Base-by-base conservation (phyloP, 352 stramenopile species). In the Sclerospora graminicola region DNA sequence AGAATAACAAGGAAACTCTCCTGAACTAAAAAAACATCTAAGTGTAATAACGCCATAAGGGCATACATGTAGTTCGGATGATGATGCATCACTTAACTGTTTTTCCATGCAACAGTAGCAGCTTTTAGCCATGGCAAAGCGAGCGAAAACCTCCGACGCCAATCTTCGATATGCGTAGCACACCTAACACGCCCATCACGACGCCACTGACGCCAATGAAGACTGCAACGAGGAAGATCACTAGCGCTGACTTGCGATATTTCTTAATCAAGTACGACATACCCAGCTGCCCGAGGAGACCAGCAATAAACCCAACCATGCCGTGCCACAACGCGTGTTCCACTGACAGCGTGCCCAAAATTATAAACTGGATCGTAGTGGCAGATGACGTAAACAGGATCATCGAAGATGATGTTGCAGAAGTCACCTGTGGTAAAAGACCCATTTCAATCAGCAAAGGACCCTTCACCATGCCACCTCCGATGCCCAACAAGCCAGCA, bases 301-400 rank as follows among this genome's bases (percentile, higher is more conserved):
- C 96, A 5, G 87, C 76, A 16, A 93, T 34, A 48, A 98, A 95
- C 15, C 93, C 92, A n/a, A 98, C 69, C 5, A 80, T 45, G 41
- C 94, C 88, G 42, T 97, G 83, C 52, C 87, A 84, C 14, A 90
- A 44, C 2, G 82, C 93, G 54, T 98, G 96, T 39, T 97, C 84
- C 28, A 80, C 60, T 29, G 84, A 75, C 19, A 98, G 57, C 31
- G 95, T 87, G 4, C 92, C 94, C 45, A 97, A 85, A 11, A 97
- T 84, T 43, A 96, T 84, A 63, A 97, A 99, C 55, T 84, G 67
- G 42, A 93, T 95, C 15, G 94, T 98, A 6, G 94, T 97, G 4
- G 92, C 89, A 9, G 93, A 97, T 21, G 89, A 97, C 8, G 88
- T 97, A 43, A 97, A 85, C 5, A 97, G 58, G 53, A 97, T 95